A percentile compares a stretch with the other conserved stretches of the same genome.
These are phyloP conservation scores for Hygrophorus pudorinus DNA, from an alignment of 768 basidiomycete species.

Conservation along the genomic window DNA sequence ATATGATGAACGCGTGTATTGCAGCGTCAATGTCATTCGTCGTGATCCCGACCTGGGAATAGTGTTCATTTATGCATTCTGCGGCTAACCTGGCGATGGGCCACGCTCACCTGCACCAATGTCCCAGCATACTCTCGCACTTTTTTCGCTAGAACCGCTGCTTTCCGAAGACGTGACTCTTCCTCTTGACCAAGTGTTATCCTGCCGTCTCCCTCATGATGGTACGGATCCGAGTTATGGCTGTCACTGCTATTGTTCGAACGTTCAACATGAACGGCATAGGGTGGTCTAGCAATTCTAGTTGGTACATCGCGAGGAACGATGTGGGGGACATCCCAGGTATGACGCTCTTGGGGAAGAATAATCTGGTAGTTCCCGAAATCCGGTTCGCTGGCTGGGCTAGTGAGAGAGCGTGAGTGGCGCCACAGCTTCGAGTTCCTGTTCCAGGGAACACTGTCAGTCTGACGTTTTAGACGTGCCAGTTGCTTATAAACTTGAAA, in stretches of 20 bases:
- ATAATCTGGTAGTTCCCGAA: conserved; percentile 53
- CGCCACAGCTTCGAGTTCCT: no score
- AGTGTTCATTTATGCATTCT: not conserved
- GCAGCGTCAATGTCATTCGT: conserved; percentile 66
- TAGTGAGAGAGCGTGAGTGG: no score
- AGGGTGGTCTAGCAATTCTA: conserved; percentile 45
- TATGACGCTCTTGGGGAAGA: conserved; percentile 53
- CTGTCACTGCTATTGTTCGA: conserved; percentile 6
- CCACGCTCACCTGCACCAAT: conserved; percentile 41
- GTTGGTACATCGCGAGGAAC: conserved; percentile 44
- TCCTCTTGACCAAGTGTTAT: conserved; percentile 45
- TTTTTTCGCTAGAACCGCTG: conserved; percentile 44
- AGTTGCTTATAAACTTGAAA: no score
- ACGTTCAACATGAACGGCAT: conserved; percentile 24
- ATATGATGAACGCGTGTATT: conserved; percentile 63
- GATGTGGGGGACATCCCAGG: conserved; percentile 57
- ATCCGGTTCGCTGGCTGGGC: conserved; percentile 6
- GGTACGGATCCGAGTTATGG: conserved; percentile 1
- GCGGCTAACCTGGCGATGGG: not conserved
- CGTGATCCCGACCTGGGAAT: conserved; percentile 53
- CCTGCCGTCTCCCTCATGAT: conserved; percentile 19
- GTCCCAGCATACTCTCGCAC: conserved; percentile 46
- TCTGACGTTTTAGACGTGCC: no score
- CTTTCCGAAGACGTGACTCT: conserved; percentile 41
- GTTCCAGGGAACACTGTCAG: no score